Evolutionary conservation across 2,329 filamentous ascomycete species (phyloP), one percentile per base, ranked within the genome.

Genomic region (Alternaria sp.): DNA sequence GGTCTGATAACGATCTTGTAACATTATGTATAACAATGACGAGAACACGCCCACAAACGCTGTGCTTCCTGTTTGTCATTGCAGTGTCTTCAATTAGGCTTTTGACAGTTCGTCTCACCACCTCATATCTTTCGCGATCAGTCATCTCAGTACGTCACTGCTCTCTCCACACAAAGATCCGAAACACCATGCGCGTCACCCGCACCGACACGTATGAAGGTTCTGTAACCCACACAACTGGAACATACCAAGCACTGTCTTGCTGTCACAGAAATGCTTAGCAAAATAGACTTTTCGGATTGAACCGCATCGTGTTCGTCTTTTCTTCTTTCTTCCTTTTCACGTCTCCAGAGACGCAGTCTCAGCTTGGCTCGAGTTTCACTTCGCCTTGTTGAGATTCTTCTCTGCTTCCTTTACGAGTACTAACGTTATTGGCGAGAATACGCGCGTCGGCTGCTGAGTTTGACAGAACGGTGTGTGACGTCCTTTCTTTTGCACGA

Each of bases 261-360:
- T 36, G 49, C 49, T 51, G 30, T 52, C 49, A 52, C 49, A 52
- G 49, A 52, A 51, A 52, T 52, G 49, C 49, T 52, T 40, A 52
- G 19, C 49, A 23, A 17, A 40, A 52, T 8, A 52, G 13, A 36
- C 28, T 21, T 11, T 52, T 21, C 30, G 28, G 19, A 40, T 40
- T 15, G n/a, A 52, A 6, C 9, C 30, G 49, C 13, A 21, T 23
- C 23, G 30, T 21, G 4, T n/a, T 40, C 36, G 17, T 52, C 36
- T 52, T 21, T 52, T 52, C 30, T 25, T 51, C 17, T 11, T 52
- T 32, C 21, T 51, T 32, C 19, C 17, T 36, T 36, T 13, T 23
- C 44, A 17, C 49, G 10, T 36, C 13, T 40, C n/a, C 30, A 6
- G 49, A 52, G 49, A 23, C 49, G 32, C 13, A 36, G 19, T 52